phyloP scores from a whole-genome alignment of 1,139 yeast genomes.

The Pichia sp. region DNA sequence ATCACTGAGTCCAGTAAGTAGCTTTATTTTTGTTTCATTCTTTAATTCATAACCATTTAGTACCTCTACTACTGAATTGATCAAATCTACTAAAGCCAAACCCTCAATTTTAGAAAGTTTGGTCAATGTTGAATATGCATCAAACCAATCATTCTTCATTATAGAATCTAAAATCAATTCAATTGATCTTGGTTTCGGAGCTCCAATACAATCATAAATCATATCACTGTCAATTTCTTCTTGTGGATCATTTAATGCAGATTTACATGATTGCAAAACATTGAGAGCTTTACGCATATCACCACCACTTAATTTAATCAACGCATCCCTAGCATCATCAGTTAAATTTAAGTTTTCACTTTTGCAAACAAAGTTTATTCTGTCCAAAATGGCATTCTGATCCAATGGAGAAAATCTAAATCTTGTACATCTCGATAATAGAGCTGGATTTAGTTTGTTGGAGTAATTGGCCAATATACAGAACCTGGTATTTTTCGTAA shows the following conservation, averaged over 20 bases:
- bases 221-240: constrained; percentile 57
- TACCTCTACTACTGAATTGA: constrained; percentile 66
- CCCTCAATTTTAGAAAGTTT: constrained; percentile 67
- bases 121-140: constrained; percentile 58
- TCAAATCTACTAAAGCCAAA: constrained; percentile 77
- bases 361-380: constrained; percentile 61
- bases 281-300: constrained; percentile 96
- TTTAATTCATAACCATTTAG: constrained; percentile 60
- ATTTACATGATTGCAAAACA: constrained; percentile 89
- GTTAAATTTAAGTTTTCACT: constrained; percentile 55
- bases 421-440: constrained; percentile 88
- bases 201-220: constrained; percentile 93
- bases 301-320: constrained; percentile 69
- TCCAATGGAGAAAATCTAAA: constrained; percentile 86
- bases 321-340: constrained; percentile 53
- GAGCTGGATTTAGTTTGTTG: constrained; percentile 91
- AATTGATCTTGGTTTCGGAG: constrained; percentile 85
- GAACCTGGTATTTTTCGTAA: constrained; percentile 90
- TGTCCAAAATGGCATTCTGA: constrained; percentile 54
- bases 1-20: constrained; percentile 69
- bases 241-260: constrained; percentile 44
- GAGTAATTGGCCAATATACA: constrained; percentile 95
- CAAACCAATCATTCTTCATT: constrained; percentile 82
- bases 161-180: constrained; percentile 68
- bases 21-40: constrained; percentile 49